Percentiles rank a stretch among this genome's conserved stretches.
These are phyloP conservation scores for Chrysoporthe puriensis DNA, from an alignment of 2,329 filamentous ascomycete genomes.

Conservation along the genomic window DNA sequence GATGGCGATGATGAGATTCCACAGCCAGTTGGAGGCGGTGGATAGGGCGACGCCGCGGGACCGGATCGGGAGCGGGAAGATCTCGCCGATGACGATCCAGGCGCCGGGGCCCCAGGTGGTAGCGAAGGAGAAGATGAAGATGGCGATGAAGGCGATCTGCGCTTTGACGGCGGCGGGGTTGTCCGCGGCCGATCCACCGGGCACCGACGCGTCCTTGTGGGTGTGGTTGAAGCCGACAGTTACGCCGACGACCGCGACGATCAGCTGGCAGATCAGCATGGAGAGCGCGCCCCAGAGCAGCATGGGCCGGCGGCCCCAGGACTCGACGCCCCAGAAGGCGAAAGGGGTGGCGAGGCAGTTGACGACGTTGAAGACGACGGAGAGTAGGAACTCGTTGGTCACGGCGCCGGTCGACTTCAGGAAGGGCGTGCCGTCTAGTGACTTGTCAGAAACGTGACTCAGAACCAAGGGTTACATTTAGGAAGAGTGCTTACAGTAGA, in stretches of 20 bases:
- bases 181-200: constrained; percentile 48
- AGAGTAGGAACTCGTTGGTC: constrained; percentile 69
- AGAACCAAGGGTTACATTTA: no score
- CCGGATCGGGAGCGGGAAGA: constrained; percentile 76
- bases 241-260: constrained; percentile 65
- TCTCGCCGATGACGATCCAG: constrained; percentile 74
- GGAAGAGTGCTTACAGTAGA: constrained; percentile 52
- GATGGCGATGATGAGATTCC: constrained; percentile 64
- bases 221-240: constrained; percentile 36
- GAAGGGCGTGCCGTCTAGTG: constrained; percentile 62
- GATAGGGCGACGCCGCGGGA: constrained; percentile 72
- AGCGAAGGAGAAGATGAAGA: constrained; percentile 82
- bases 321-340: constrained; percentile 74
- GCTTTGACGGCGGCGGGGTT: constrained; percentile 46
- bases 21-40: constrained; percentile 75
- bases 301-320: constrained; percentile 68
- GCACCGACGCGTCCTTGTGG: background rate
- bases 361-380: constrained; percentile 74
- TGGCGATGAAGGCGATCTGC: constrained; percentile 75
- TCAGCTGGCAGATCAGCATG: constrained; percentile 72
- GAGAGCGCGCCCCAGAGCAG: constrained; percentile 70
- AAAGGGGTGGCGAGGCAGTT: constrained; percentile 74
- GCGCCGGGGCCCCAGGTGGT: constrained; percentile 68
- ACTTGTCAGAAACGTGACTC: background rate
- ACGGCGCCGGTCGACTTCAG: constrained; percentile 50